phyloP scores from a whole-genome alignment of 2,329 filamentous ascomycete species.

The Ascomycota sp. region DNA sequence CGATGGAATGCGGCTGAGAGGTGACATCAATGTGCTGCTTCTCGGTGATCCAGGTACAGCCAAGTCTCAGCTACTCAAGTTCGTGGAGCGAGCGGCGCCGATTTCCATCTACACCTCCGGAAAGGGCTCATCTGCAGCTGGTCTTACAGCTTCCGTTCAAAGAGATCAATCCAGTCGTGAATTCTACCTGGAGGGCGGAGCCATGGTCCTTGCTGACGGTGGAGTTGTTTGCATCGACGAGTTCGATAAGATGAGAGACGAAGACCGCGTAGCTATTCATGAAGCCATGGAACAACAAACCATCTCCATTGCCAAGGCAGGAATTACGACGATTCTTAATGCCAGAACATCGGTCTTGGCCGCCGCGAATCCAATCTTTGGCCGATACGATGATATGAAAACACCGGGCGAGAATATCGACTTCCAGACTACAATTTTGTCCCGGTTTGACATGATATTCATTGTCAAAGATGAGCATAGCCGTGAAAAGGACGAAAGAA shows the following conservation, averaged over 20 bases:
- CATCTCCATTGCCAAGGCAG: constrained; percentile 94
- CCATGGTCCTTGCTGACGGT: constrained; percentile 92
- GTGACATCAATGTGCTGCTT: constrained; percentile 91
- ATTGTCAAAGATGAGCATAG: constrained; percentile 93
- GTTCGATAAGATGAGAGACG: constrained; percentile 98
- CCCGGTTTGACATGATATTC: constrained; percentile 98
- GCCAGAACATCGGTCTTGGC: constrained; percentile 85
- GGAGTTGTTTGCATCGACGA: constrained; percentile 97
- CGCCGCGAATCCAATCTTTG: constrained; percentile 91
- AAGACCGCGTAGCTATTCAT: constrained; percentile 92
- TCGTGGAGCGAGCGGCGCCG: constrained; percentile 85
- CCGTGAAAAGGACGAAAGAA: constrained; percentile 68
- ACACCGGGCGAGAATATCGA: constrained; percentile 96
- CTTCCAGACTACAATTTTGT: constrained; percentile 94
- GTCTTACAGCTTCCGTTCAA: constrained; percentile 91
- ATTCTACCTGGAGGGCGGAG: constrained; percentile 93
- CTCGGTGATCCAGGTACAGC: constrained; percentile 95
- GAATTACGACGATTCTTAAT: constrained; percentile 94
- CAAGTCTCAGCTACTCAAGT: constrained; percentile 91
- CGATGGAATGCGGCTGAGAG: constrained; percentile 90
- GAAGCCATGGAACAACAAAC: constrained; percentile 99
- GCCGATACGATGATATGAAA: constrained; percentile 94
- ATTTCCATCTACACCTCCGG: constrained; percentile 98
- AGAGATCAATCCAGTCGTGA: constrained; percentile 78
- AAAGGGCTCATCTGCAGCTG: constrained; percentile 90